Percentiles rank a stretch among this genome's conserved stretches.
Conservation (phyloP, 257 asterid genomes). For the Fraxinus quadrangulata region DNA sequence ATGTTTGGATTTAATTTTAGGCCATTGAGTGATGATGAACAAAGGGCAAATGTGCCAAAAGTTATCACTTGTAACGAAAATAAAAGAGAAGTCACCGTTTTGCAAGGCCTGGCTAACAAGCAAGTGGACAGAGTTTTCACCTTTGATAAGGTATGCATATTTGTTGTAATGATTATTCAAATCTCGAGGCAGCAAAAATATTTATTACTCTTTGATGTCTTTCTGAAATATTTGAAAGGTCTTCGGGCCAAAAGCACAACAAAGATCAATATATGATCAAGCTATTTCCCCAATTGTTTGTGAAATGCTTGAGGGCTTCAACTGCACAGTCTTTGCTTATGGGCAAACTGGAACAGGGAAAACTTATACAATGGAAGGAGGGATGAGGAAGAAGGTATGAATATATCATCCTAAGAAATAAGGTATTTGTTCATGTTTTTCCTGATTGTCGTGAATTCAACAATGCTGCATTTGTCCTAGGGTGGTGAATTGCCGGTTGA, state of each 20-base stretch:
- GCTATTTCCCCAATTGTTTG: slow-evolving; percentile 75
- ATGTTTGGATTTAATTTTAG: slow-evolving; percentile 37
- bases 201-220: not conserved
- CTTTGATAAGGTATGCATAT: slow-evolving; percentile 64
- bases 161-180: slow-evolving; percentile 4
- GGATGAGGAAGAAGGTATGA: slow-evolving; percentile 72
- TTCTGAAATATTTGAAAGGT: slow-evolving; percentile 39
- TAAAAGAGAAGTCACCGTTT: slow-evolving; percentile 68
- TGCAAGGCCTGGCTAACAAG: slow-evolving; percentile 66
- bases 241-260: slow-evolving; percentile 87
- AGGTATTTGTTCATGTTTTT: not conserved
- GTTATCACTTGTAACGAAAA: slow-evolving; percentile 67
- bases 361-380: slow-evolving; percentile 86
- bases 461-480: slow-evolving; percentile 40
- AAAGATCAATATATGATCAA: slow-evolving; percentile 79
- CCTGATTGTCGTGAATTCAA: not conserved
- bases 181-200: slow-evolving; percentile 10
- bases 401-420: not conserved
- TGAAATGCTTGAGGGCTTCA: slow-evolving; percentile 80
- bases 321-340: slow-evolving; percentile 81
- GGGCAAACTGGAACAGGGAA: slow-evolving; percentile 88
- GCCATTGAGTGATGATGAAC: slow-evolving; percentile 73
- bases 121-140: slow-evolving; percentile 74
- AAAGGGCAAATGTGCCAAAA: slow-evolving; percentile 52
- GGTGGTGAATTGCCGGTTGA: slow-evolving; percentile 80